Evolutionary conservation across 768 basidiomycete genomes (phyloP).

Genomic region (Phanerodontia chrysosporium): DNA sequence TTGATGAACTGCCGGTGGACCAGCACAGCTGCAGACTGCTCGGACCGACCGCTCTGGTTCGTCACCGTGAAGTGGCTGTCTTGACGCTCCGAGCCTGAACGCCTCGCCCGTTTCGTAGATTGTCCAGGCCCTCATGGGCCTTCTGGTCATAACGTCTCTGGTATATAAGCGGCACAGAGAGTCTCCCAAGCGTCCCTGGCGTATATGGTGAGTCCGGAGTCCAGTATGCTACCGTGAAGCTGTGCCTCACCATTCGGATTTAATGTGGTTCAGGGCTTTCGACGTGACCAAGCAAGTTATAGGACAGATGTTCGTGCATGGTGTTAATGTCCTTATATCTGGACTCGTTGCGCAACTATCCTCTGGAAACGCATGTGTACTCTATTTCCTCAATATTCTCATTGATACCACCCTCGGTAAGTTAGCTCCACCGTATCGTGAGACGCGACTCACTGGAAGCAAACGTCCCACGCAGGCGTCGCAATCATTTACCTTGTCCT

Average conservation of each 20-base stretch:
- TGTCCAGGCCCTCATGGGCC: conserved; percentile 85
- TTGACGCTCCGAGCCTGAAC: neutral
- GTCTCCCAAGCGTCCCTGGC: conserved; percentile 81
- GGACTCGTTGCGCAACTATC: conserved; percentile 66
- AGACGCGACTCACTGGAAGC: neutral
- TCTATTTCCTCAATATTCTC: conserved; percentile 90
- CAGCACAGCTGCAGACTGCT: conserved; percentile 40
- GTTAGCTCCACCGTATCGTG: conserved; percentile 19
- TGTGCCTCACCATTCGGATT: conserved; percentile 7
- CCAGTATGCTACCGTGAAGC: neutral
- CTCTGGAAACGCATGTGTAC: conserved; percentile 81
- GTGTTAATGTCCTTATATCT: conserved; percentile 75
- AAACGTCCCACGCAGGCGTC: conserved; percentile 51
- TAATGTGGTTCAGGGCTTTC: conserved; percentile 56
- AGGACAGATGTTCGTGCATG: conserved; percentile 81
- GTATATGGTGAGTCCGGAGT: conserved; percentile 71
- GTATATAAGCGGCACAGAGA: conserved; percentile 89
- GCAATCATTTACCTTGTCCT: conserved; percentile 74
- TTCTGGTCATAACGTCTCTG: conserved; percentile 82
- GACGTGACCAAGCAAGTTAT: conserved; percentile 91
- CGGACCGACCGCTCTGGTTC: conserved; percentile 43
- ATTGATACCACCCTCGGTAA: conserved; percentile 88
- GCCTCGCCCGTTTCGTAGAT: conserved; percentile 37
- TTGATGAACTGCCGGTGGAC: conserved; percentile 38
- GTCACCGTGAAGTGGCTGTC: conserved; percentile 13